Conservation (phyloP, 2,329 filamentous ascomycete species). For the Septoria petroselini region DNA sequence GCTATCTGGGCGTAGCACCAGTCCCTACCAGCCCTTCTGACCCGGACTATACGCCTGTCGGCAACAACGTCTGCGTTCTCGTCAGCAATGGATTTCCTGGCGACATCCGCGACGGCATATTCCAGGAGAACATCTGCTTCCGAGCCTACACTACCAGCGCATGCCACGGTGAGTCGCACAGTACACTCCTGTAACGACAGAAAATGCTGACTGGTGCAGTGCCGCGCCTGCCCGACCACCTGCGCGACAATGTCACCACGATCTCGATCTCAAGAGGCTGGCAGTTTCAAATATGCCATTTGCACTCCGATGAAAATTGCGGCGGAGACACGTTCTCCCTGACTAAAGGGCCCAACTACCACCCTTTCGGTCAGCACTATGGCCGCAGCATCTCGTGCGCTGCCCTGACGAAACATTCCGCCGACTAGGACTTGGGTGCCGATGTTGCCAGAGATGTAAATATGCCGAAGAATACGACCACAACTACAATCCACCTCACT, state of each 20-base stretch:
- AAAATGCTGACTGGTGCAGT: constrained; percentile 3
- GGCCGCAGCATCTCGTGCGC: constrained; percentile 17
- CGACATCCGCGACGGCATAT: not conserved
- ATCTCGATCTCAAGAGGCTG: constrained; percentile 7
- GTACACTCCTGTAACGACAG: not conserved
- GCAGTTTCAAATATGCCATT: constrained; percentile 14
- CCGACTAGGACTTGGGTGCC: not conserved
- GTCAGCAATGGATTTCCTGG: constrained; percentile 11
- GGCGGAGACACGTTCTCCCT: constrained; percentile 8
- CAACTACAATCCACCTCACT: not conserved
- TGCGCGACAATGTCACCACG: constrained; percentile 12
- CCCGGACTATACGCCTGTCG: constrained; percentile 3
- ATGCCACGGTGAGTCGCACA: constrained; percentile 8
- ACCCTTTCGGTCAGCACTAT: no score
- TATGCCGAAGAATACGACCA: not conserved
- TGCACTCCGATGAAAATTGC: constrained; percentile 16
- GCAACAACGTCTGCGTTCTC: constrained; percentile 14
- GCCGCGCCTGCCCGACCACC: constrained; percentile 9
- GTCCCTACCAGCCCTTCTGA: not conserved
- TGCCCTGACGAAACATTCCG: not conserved
- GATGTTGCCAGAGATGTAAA: not conserved
- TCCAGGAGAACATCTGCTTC: constrained; percentile 15
- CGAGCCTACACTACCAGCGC: not conserved
- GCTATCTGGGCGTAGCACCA: not conserved
- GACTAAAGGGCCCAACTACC: constrained; percentile 6